phyloP scores from a whole-genome alignment of 192 early-diverging fungal species.

The Coemansia sp. region DNA sequence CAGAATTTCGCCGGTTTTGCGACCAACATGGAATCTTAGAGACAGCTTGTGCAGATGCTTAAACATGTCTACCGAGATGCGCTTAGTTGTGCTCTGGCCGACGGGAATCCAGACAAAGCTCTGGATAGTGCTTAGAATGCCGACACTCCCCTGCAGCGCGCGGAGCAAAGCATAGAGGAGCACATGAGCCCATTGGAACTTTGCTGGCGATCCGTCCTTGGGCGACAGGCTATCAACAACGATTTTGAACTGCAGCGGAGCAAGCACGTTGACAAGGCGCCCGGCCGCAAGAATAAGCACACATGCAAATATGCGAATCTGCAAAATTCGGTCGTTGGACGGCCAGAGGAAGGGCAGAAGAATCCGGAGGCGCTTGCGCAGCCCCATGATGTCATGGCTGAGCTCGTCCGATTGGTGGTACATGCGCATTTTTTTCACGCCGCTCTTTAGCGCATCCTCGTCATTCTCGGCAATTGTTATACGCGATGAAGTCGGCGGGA shows the following conservation, averaged over 20 bases:
- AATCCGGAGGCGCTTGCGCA: constrained; percentile 59
- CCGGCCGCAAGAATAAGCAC: constrained; percentile 67
- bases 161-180: constrained; percentile 44
- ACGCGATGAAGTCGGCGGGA: constrained; percentile 1
- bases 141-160: constrained; percentile 61
- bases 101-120: constrained; percentile 93
- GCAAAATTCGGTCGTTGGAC: constrained; percentile 58
- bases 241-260: constrained; percentile 79
- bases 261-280: constrained; percentile 79
- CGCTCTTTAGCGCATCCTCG: constrained; percentile 43
- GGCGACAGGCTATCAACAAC: constrained; percentile 74
- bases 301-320: constrained; percentile 70
- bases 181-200: constrained; percentile 54
- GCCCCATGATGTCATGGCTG: constrained; percentile 45
- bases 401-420: constrained; percentile 57
- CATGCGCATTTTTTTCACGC: constrained; percentile 51
- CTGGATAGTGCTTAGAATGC: constrained; percentile 78
- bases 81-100: constrained; percentile 87
- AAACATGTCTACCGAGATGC: constrained; percentile 90
- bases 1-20: constrained; percentile 94
- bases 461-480: background rate
- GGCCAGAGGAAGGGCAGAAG: constrained; percentile 90
- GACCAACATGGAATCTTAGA: constrained; percentile 88
- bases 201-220: constrained; percentile 42
- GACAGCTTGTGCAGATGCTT: constrained; percentile 87